Conservation (phyloP, 495 filamentous ascomycete species). For the Hyaloscypha variabilis region DNA sequence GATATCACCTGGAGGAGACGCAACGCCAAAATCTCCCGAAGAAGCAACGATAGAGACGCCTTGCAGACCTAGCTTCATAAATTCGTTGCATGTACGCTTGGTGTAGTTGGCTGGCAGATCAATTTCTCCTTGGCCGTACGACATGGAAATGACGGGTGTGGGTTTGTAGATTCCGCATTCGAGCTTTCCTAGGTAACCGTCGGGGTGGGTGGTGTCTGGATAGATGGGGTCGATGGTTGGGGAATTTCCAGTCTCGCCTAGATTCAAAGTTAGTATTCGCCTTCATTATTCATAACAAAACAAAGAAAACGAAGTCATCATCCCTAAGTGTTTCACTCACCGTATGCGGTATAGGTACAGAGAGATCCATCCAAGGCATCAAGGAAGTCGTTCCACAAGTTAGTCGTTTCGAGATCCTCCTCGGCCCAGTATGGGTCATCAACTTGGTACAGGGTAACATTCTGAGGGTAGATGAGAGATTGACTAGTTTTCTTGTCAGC, state of each 20-base stretch:
- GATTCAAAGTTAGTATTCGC: too few relatives aligned
- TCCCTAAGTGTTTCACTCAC: too few relatives aligned
- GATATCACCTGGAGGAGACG: constrained; percentile 33
- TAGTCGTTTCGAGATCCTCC: constrained; percentile 37
- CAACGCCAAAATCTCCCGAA: constrained; percentile 43
- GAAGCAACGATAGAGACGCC: constrained; percentile 41
- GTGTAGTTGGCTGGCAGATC: constrained; percentile 53
- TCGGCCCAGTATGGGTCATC: constrained; percentile 27
- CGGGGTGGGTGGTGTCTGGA: constrained; percentile 48
- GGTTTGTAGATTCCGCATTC: constrained; percentile 63
- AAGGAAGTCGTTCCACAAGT: constrained; percentile 36
- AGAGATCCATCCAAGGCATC: constrained; percentile 33
- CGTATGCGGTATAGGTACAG: constrained; percentile 37
- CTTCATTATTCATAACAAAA: too few relatives aligned
- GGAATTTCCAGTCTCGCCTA: constrained; percentile 42
- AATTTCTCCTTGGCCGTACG: constrained; percentile 57
- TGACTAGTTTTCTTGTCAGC: not conserved
- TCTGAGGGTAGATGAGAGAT: constrained; percentile 28
- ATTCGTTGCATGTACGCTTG: constrained; percentile 24
- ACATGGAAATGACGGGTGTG: constrained; percentile 63
- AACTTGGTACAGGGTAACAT: constrained; percentile 27
- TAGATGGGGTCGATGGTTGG: constrained; percentile 41
- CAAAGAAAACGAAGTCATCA: too few relatives aligned
- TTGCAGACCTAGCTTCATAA: constrained; percentile 46
- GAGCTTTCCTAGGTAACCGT: constrained; percentile 58